These are phyloP conservation scores for Paramecium tetraurelia DNA, from an alignment of 73 alveolate genomes.

Conservation along the genomic window DNA sequence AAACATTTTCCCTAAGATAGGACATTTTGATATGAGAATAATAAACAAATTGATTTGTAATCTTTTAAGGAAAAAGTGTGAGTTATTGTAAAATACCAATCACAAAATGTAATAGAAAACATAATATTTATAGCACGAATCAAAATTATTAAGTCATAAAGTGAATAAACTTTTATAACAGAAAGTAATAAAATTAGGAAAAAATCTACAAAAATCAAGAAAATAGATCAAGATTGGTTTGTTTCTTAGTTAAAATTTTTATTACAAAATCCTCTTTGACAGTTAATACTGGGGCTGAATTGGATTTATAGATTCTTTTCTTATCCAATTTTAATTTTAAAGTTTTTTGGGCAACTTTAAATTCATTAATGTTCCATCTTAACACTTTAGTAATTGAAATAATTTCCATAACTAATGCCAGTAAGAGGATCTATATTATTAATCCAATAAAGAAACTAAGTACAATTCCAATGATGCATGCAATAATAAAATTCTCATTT, in stretches of 20 bases:
- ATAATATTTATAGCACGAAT: no score
- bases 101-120: no score
- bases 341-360: neutral
- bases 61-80: no score
- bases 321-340: neutral
- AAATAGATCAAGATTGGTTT: neutral
- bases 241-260: neutral
- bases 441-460: neutral
- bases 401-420: neutral
- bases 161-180: no score
- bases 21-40: no score
- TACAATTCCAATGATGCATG: neutral
- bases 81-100: no score
- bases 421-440: neutral
- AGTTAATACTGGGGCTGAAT: neutral
- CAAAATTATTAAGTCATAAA: no score
- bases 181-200: neutral
- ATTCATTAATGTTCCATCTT: neutral
- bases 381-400: neutral
- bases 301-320: neutral
- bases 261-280: neutral
- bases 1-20: no score
- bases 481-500: neutral
- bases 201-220: neutral
- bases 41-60: no score